A percentile compares a stretch with the other conserved stretches of the same genome.
Evolutionary conservation across 495 filamentous ascomycete genomes (phyloP).

Genomic region (Aspergillus campestris): DNA sequence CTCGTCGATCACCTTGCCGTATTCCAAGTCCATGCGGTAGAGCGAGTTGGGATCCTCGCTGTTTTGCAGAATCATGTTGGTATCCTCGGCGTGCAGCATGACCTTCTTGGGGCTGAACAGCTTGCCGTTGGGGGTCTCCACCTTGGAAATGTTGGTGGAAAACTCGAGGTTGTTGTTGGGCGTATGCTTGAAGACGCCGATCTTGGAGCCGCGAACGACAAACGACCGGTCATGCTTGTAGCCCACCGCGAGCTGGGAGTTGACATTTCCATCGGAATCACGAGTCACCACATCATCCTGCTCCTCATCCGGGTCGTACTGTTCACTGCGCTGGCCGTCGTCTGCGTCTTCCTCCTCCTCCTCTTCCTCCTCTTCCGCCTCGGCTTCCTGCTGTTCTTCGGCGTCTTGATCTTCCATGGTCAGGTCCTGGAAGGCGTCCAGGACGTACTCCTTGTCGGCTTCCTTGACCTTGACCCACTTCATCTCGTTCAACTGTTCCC

Average conservation of each 20-base stretch:
- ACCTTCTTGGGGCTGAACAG: constrained; percentile 93
- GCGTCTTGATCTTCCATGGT: constrained; percentile 72
- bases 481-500: constrained; percentile 92
- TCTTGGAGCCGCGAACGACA: constrained; percentile 92
- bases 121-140: constrained; percentile 79
- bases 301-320: constrained; percentile 89
- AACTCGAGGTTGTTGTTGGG: constrained; percentile 89
- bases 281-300: constrained; percentile 71
- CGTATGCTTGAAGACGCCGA: constrained; percentile 97
- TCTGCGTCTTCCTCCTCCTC: constrained; percentile 51
- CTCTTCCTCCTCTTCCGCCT: constrained; percentile 58
- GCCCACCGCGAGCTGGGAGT: constrained; percentile 94
- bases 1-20: constrained; percentile 97
- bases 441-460: constrained; percentile 83
- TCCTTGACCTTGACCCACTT: constrained; percentile 94
- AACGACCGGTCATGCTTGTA: constrained; percentile 98
- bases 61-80: constrained; percentile 88
- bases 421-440: constrained; percentile 93
- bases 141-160: constrained; percentile 94
- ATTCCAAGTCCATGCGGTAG: constrained; percentile 97
- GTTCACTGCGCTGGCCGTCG: constrained; percentile 60
- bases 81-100: constrained; percentile 92
- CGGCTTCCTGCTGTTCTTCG: constrained; percentile 51
- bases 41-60: constrained; percentile 76
- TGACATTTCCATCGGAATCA: constrained; percentile 74